Base-by-base conservation (phyloP, 306 rosid species). In the Senna tora region DNA sequence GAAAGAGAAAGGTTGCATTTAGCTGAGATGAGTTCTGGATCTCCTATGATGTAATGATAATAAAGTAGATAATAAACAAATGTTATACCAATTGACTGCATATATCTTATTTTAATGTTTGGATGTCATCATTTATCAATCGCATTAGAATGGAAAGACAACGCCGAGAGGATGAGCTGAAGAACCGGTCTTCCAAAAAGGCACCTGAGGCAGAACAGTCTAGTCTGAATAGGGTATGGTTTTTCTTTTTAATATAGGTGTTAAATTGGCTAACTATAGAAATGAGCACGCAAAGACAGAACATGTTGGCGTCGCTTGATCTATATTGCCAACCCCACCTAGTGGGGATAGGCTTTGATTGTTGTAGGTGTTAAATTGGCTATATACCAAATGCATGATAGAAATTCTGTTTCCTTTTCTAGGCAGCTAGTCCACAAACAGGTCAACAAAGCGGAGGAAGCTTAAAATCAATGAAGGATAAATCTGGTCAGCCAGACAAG, bases 391-490 rank as follows among this genome's bases (percentile, higher is more conserved):
- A 57, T 55, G 11, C 17, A 13, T 45, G 69, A 64, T 63, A 61
- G 69, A 43, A 68, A 41, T 8, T 46, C 59, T 72, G 50, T 47
- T 79, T 68, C 55, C 50, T 38, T 75, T 79, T 65, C 43, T 77
- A 85, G 89, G 89, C 87, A 41, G 75, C 89, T 69, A 85, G 87
- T 82, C 87, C 89, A 74, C 89, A 82, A 79, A 28, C 86, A 52
- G 78, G 76, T 69, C 86, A 85, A 79, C 87, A 79, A 71, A 82
- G 83, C 74, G 89, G 85, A 67, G 89, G 85, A 54, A 79, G 71
- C 82, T 77, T 82, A 56, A 85, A 82, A 82, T 82, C 89, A 50
- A 82, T 80, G 85, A 85, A 85, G 71, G 89, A 82, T 32, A 85
- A 85, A 75, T 79, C 89, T 51, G 73, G 74, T 76, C 86, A 75